Percentiles rank a stretch among this genome's conserved stretches.
These are phyloP conservation scores for Corylus avellana DNA, from an alignment of 306 rosid species.

Conservation along the genomic window DNA sequence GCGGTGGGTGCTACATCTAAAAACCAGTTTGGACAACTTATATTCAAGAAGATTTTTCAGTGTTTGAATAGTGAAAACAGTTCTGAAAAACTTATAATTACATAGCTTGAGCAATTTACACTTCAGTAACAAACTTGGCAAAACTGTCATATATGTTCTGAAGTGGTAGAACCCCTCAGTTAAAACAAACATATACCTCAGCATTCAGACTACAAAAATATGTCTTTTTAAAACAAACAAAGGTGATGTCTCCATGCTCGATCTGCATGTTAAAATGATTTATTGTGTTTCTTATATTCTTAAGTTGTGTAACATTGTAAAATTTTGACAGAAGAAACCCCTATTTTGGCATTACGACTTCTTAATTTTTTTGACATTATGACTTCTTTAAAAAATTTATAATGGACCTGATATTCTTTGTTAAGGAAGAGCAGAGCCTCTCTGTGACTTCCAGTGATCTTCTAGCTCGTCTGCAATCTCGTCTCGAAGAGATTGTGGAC, in stretches of 20 bases:
- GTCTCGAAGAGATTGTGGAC: no score
- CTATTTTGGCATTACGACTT: neutral
- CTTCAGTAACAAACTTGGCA: neutral
- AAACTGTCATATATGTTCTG: neutral
- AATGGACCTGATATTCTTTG: no score
- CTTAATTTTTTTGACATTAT: neutral
- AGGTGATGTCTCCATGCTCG: neutral
- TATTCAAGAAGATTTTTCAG: no score
- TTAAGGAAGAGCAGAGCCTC: no score
- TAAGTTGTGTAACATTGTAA: neutral
- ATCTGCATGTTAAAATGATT: neutral
- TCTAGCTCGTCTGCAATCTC: no score
- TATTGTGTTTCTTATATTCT: conserved; percentile 10
- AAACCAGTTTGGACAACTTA: no score
- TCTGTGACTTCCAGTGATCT: no score
- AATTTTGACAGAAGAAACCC: conserved; percentile 8
- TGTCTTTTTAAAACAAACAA: neutral
- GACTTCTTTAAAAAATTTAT: neutral
- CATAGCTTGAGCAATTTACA: neutral
- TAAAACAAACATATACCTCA: neutral
- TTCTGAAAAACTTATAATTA: neutral
- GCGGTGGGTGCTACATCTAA: no score
- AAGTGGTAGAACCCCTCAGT: conserved; percentile 4
- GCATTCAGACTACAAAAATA: neutral
- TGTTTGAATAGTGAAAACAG: no score